These are phyloP conservation scores for Mucor indicus DNA, from an alignment of 371 early-diverging fungal genomes.

Conservation along the genomic window DNA sequence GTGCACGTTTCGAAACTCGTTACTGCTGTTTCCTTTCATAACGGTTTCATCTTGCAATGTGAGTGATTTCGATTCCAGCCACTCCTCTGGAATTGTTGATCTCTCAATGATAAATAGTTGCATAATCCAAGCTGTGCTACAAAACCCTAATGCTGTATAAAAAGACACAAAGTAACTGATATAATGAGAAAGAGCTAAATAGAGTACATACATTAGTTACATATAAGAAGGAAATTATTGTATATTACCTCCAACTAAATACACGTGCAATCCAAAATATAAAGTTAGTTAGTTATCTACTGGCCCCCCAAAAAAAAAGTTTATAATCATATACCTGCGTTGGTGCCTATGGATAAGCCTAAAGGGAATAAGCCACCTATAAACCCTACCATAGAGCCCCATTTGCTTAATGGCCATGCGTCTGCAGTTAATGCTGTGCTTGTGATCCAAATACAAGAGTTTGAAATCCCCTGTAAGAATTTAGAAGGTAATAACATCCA, in stretches of 20 bases:
- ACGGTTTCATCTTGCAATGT: neutral
- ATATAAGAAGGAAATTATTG: neutral
- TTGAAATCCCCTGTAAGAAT: constrained; percentile 11
- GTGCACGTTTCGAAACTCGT: constrained; percentile 6
- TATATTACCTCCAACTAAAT: neutral
- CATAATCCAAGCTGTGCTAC: neutral
- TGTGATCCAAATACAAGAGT: constrained; percentile 10
- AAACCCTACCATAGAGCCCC: constrained; percentile 10
- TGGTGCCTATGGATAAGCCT: constrained; percentile 7
- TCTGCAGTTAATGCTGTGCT: constrained; percentile 4
- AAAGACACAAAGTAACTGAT: neutral
- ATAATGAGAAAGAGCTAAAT: constrained; percentile 2
- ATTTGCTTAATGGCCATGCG: constrained; percentile 6
- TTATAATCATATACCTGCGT: no score
- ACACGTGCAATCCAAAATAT: neutral
- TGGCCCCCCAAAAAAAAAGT: no score
- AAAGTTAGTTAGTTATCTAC: neutral
- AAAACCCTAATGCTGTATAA: neutral
- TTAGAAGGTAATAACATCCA: constrained; percentile 13
- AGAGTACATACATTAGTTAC: neutral
- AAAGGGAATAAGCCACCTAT: constrained; percentile 1
- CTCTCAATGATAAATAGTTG: constrained; percentile 6
- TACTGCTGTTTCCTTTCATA: neutral
- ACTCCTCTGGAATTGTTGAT: neutral
- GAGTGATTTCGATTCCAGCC: neutral